phyloP scores from a whole-genome alignment of 2,329 filamentous ascomycete genomes.

The Ophiostoma piceae region DNA sequence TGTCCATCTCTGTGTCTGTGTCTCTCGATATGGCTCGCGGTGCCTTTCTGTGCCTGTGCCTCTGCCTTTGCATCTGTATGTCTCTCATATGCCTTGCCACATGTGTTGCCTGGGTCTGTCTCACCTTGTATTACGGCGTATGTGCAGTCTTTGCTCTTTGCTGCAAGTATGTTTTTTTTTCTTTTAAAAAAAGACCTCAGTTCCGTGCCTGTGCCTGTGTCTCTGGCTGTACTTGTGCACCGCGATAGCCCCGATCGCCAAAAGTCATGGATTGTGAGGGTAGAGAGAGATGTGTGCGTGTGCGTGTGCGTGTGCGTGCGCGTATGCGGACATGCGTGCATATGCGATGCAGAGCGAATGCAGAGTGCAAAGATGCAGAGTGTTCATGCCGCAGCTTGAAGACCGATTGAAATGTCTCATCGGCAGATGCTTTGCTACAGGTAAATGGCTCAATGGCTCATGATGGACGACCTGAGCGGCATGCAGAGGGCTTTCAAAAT shows the following conservation, averaged over 20 bases:
- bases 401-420: not conserved
- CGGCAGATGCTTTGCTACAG: not conserved
- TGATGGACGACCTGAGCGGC: not conserved
- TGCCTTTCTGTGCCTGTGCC: not conserved
- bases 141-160: not conserved
- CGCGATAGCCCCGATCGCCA: not conserved
- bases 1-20: not conserved
- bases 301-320: not conserved
- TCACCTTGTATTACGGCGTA: not conserved
- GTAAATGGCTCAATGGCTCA: not conserved
- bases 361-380: not conserved
- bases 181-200: too few species aligned
- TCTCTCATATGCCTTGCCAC: not conserved
- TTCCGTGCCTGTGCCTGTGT: constrained; percentile 8
- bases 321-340: not conserved
- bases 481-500: constrained; percentile 6
- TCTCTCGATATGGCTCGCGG: not conserved
- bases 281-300: constrained; percentile 8
- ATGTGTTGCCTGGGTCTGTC: constrained; percentile 5
- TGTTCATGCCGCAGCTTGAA: not conserved
- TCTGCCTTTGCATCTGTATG: not conserved
- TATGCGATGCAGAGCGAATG: not conserved
- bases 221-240: constrained; percentile 1
- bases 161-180: too few species aligned
- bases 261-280: not conserved